Percentiles rank a stretch among this genome's conserved stretches.
phyloP scores from a whole-genome alignment of 2,329 filamentous ascomycete genomes.

The Thelonectria discophora region DNA sequence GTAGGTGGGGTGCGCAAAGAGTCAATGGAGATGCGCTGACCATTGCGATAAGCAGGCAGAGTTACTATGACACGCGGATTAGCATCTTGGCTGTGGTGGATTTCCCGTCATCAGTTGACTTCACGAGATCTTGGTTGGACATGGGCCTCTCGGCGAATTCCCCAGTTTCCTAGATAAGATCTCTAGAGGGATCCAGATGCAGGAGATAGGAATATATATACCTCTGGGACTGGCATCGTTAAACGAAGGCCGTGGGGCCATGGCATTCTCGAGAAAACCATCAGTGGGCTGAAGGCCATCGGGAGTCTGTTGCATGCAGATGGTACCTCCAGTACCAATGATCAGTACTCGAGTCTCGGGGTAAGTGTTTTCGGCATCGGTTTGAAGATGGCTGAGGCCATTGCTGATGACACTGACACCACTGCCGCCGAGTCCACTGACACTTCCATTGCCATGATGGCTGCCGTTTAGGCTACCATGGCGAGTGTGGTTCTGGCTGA shows the following conservation, averaged over 20 bases:
- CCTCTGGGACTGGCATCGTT: conserved; percentile 67
- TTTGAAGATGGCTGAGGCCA: conserved; percentile 21
- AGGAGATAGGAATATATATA: conserved; percentile 27
- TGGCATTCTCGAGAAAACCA: conserved; percentile 82
- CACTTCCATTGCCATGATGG: conserved; percentile 1
- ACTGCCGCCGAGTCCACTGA: conserved; percentile 6
- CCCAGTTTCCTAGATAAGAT: background rate
- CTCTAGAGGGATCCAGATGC: background rate
- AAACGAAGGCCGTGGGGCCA: conserved; percentile 84
- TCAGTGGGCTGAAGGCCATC: conserved; percentile 82
- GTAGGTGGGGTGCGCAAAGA: conserved; percentile 83
- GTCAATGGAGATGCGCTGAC: conserved; percentile 62
- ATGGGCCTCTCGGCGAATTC: background rate
- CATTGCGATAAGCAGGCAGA: conserved; percentile 61
- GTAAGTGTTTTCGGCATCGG: conserved; percentile 45
- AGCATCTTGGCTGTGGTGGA: conserved; percentile 2
- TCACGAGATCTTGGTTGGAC: conserved; percentile 14
- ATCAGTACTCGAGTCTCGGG: conserved; percentile 86
- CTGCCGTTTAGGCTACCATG: conserved; percentile 11
- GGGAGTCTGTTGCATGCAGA: conserved; percentile 87
- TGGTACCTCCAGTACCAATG: conserved; percentile 89
- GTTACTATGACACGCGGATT: conserved; percentile 47
- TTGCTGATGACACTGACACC: conserved; percentile 17
- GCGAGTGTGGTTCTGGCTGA: conserved; percentile 14
- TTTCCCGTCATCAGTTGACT: conserved; percentile 16